phyloP scores from a whole-genome alignment of 75 land plant genomes.

The Sequoiadendron giganteum region DNA sequence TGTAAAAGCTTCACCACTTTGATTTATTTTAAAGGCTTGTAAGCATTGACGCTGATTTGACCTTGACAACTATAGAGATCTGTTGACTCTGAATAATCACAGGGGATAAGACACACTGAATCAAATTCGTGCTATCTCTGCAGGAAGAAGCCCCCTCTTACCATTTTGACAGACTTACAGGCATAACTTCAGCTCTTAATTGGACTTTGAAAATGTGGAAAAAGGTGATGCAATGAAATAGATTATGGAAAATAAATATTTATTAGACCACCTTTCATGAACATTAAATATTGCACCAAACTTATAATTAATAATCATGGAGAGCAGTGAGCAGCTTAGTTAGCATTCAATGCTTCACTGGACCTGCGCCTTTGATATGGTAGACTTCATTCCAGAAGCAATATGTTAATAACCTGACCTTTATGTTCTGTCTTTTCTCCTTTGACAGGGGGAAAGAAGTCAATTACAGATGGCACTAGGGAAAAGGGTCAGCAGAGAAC shows the following conservation, averaged over 20 bases:
- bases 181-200: background rate
- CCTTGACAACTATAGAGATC: background rate
- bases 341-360: no score
- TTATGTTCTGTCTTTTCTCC: no score
- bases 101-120: background rate
- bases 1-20: background rate
- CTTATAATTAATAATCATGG: no score
- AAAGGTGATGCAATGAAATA: background rate
- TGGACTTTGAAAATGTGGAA: background rate
- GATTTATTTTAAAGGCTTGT: background rate
- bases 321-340: no score
- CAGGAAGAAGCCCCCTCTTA: background rate
- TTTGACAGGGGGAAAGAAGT: no score
- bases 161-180: background rate
- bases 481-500: no score
- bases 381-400: no score
- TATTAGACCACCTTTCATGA: background rate
- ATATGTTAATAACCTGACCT: no score
- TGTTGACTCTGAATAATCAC: background rate
- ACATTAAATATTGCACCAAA: background rate
- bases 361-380: no score
- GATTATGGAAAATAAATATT: background rate
- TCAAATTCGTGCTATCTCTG: background rate
- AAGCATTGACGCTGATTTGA: background rate
- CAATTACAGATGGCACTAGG: no score